Base-by-base conservation (phyloP, 805 yeast genomes). In the Candida montana region DNA sequence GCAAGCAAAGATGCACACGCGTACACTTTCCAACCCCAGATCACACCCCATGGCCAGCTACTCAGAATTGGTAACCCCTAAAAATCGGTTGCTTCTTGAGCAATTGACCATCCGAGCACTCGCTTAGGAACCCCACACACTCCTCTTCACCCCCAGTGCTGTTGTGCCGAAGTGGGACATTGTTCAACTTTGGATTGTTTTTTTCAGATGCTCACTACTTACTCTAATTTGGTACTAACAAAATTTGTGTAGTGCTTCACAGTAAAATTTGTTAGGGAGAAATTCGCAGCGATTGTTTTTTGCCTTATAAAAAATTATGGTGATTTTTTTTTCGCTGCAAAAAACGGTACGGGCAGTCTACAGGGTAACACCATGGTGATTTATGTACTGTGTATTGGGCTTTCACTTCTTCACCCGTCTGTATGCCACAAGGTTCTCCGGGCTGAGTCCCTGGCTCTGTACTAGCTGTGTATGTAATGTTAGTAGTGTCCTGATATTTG, bases 391-490 rank as follows among this genome's bases (percentile, higher is more conserved):
- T 32, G 35, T 20, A 20, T 21, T 9, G 5, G 20, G 4, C 13
- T 8, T 27, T 39, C 39, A 26, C n/a, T 37, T 33, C 6, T 38
- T 46, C 40, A 47, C 49, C 37, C 29, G 35, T 15, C 49, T 41
- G 34, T 51, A 55, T 13, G 53, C 58, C 5, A 35, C 43, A 44
- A 55, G 47, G 4, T 31, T 42, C 17, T 52, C 54, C 2, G 59
- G 59, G 1, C 49, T 35, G 12, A 55, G 35, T 7, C 58, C 57
- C 10, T 50, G 46, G 5, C 41, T 23, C 33, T 55, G 59, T 9
- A 55, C 58, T 28, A 33, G 38, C 57, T 52, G 35, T 21, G n/a
- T 26, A 23, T 31, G 4, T 2, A 7, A 16, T 13, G 55, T 52
- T 47, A 52, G 47, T 49, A 27, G 18, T 19, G n/a, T n/a, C n/a